Evolutionary conservation across 208 protist genomes (phyloP), one percentile per base, ranked within the genome.

Genomic region (Acanthamoeba lenticulata): DNA sequence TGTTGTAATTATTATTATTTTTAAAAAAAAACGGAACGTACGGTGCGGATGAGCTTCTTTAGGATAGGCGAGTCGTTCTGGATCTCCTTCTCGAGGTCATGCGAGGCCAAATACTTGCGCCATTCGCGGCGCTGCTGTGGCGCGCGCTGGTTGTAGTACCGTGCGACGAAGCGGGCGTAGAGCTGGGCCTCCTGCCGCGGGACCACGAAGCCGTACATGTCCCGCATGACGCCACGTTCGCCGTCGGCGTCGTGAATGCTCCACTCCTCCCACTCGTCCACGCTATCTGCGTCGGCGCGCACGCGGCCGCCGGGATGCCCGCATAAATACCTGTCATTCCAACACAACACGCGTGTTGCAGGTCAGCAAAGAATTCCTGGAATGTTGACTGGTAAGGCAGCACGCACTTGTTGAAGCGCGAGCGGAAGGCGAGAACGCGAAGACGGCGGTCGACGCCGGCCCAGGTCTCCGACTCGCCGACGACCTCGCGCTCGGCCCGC

Each of bases 31-130:
- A 52, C 24, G 34, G 24, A 3, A 32, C 24, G 45, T 57, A 91
- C 60, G 40, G 85, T 91, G 85, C 85, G 85, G 38, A 91, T 72
- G 27, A 91, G 85, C 27, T 91, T 91, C 52, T 91, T 91, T 45
- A 93, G 67, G 9, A 83, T n/a, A 17, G 65, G 57, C 24, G 89
- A 93, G 32, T 93, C 89, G 89, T 83, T 83, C 17, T 81, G 89
- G 0, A 93, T 93, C 49, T 93, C 89, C 36, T 93, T 93, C 24
- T 93, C 89, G 32, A 93, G 89, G 65, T 93, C 65, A n/a, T 93
- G 29, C 17, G 65, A 67, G 44, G 42, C 67, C 24, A 93, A 45
- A 24, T 93, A 93, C 67, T 93, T 93, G 57, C 67, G 57, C 89
- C 89, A 93, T 42, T 93, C 89, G 34, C 67, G 40, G 27, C 89